Base-by-base conservation (phyloP, 2,329 filamentous ascomycete species). In the Claviceps capensis region DNA sequence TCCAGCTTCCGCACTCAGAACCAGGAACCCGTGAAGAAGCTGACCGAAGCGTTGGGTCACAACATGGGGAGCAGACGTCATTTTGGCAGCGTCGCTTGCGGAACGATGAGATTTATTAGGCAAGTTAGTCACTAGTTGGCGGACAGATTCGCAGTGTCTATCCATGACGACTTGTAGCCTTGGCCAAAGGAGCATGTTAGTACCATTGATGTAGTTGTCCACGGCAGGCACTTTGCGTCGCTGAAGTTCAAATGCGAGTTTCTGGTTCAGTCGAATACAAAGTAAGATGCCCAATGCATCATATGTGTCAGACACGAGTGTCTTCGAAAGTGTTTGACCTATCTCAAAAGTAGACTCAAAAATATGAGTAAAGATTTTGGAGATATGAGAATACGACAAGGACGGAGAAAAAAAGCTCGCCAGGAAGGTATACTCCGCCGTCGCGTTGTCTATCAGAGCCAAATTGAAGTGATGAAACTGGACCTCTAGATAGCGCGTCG, bases 11-110 rank as follows among this genome's bases (percentile, higher is more conserved):
- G 82, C 81, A 62, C 88, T 94, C 44, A 98, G 76, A 0, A 81
- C 74, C 34, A 97, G 70, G 34, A 97, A 85, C 2, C 88, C 88
- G 56, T 95, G 86, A 48, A 95, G 69, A 48, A 98, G 82, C 68
- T 96, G 91, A 0, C 88, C 93, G 62, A 97, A 97, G n/a, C 89
- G 82, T 66, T 98, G 93, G 0, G 93, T 96, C 17, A 94, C 76
- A 49, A 91, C 83, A 61, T 97, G 93, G 0, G 93, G 93, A 1
- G 93, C 93, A 0, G 86, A 85, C 1, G 83, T 88, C 51, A 84
- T 76, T 59, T 76, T 80, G 17, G 76, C 72, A 52, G 76, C 71
- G 22, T 83, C 77, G 1, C 75, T 67, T 66, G 56, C 69, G 54
- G 57, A 66, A 56, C 67, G 64, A 47, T 64, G 69, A 41, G 68